phyloP scores from a whole-genome alignment of 169 alveolate genomes.

The Cryptosporidium baileyi region DNA sequence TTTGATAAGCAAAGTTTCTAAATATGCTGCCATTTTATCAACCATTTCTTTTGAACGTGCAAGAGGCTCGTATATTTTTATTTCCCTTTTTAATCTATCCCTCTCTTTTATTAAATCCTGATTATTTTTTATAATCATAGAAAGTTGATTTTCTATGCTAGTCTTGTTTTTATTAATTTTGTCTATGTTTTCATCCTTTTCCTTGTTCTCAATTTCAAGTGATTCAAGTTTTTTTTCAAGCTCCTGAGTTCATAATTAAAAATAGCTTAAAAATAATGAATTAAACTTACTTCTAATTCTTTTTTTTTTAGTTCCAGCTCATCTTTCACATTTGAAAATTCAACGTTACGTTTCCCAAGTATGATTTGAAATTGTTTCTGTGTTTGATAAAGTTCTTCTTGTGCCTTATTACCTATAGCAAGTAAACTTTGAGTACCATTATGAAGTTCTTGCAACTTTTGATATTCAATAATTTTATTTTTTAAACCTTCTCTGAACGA shows the following conservation, averaged over 20 bases:
- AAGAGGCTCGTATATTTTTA: conserved; percentile 26
- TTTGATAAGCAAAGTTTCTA: conserved; percentile 36
- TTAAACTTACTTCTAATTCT: conserved; percentile 42
- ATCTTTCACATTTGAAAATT: conserved; percentile 42
- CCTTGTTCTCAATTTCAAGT: conserved; percentile 4
- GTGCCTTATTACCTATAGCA: conserved; percentile 57
- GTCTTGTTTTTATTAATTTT: not conserved
- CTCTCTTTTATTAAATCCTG: conserved; percentile 37
- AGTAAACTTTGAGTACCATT: conserved; percentile 51
- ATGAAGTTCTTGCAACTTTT: conserved; percentile 58
- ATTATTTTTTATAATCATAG: not conserved
- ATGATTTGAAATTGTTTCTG: conserved; percentile 62
- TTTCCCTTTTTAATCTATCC: conserved; percentile 20
- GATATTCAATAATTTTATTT: conserved; percentile 39
- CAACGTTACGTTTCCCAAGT: conserved; percentile 44
- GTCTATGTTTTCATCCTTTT: not conserved
- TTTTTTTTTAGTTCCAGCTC: conserved; percentile 17
- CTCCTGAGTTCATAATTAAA: conserved; percentile 4
- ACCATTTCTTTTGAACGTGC: conserved; percentile 63
- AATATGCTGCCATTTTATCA: conserved; percentile 56
- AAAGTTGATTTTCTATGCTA: not conserved
- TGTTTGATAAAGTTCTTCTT: conserved; percentile 67
- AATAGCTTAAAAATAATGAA: not conserved
- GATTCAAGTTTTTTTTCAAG: conserved; percentile 34
- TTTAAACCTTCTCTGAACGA: conserved; percentile 58